Evolutionary conservation across 768 basidiomycete genomes (phyloP), one percentile per base, ranked within the genome.

Genomic region (Russula olivacea): DNA sequence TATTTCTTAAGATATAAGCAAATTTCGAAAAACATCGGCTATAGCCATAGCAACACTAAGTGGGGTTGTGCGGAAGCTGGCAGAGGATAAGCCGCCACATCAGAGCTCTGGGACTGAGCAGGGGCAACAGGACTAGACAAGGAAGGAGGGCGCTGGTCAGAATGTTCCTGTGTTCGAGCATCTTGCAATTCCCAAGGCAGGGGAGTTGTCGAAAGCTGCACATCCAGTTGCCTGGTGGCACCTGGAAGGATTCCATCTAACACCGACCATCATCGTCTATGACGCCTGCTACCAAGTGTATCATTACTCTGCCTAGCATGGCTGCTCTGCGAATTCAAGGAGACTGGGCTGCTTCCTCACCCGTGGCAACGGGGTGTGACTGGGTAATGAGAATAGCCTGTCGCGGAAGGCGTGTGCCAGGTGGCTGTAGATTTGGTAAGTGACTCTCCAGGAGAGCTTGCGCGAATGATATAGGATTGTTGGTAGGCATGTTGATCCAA

Each of bases 391-490:
- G 69, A 41, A 91, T 87, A 32, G 90, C 83, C 41, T 87, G 81
- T 70, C 91, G 89, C 11, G 83, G 78, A 55, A 75, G 84, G 57
- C 76, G 76, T 11, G 86, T 80, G 19, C 91, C 91, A 40, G 78
- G 76, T 19, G 90, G 90, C 17, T 90, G 88, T 15, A 89, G 70
- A 40, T 86, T 80, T 8, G 91, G 90, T 36, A 89, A 73, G 41
- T 91, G 85, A 67, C 90, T 91, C 76, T 93, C 91, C 58, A 88
- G 70, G 21, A 93, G 75, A 11, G 86, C 86, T 66, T 93, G 84
- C 0, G 80, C 85, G 47, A 93, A 80, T 30, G 84, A 86, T 41
- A 93, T 86, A 28, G 80, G 79, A 38, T 89, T 87, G 59, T 84
- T 72, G 45, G 70, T 72, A 0, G 74, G 71, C 15, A 70, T 71